Evolutionary conservation across 2,329 filamentous ascomycete genomes (phyloP).

Genomic region (Alternaria conjuncta): DNA sequence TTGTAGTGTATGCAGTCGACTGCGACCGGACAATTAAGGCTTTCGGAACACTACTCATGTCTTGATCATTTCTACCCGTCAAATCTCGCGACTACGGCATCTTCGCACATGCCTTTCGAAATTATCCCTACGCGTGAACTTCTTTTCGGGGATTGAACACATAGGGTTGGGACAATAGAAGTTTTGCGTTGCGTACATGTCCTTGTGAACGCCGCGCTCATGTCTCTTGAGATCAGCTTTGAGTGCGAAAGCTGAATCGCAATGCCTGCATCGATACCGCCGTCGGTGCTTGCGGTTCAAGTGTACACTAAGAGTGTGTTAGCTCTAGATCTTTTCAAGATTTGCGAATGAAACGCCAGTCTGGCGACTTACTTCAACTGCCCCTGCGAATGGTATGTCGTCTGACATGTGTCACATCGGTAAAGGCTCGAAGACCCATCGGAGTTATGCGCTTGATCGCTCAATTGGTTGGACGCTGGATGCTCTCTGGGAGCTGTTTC

Average conservation of each 20-base stretch:
- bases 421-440: neutral
- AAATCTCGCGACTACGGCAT: neutral
- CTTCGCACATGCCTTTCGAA: conserved; percentile 17
- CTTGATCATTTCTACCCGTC: neutral
- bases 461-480: neutral
- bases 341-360: neutral
- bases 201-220: conserved; percentile 13
- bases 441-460: neutral
- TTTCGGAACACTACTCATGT: neutral
- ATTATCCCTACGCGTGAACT: conserved; percentile 17
- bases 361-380: conserved; percentile 15
- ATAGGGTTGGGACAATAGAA: conserved; percentile 14
- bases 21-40: neutral
- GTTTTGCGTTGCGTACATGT: neutral
- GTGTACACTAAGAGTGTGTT: conserved; percentile 10
- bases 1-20: neutral
- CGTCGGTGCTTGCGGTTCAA: conserved; percentile 22
- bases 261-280: conserved; percentile 15
- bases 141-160: conserved; percentile 13
- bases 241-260: conserved; percentile 10
- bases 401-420: conserved; percentile 1
- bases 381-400: conserved; percentile 4
- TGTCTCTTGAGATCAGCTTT: conserved; percentile 23
- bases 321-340: neutral
- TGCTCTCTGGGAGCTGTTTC: neutral